These are phyloP conservation scores for Xylaria sp. DNA, from an alignment of 2,329 filamentous ascomycete genomes.

Conservation along the genomic window DNA sequence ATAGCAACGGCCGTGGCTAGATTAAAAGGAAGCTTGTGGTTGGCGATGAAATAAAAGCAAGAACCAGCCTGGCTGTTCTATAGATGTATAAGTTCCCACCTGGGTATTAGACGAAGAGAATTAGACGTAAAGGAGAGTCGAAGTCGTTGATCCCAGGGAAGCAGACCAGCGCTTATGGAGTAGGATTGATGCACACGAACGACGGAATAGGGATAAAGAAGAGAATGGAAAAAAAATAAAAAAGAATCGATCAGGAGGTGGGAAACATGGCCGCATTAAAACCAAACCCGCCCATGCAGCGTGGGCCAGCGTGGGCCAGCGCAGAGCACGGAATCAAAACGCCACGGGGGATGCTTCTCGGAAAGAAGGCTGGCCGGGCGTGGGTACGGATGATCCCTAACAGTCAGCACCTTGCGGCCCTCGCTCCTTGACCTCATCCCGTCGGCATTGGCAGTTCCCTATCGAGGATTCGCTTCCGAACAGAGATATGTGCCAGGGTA, in stretches of 20 bases:
- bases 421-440: constrained; percentile 28
- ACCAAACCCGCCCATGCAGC: constrained; percentile 19
- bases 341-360: constrained; percentile 36
- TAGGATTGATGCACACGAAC: constrained; percentile 39
- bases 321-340: constrained; percentile 18
- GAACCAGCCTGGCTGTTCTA: constrained; percentile 50
- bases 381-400: constrained; percentile 35
- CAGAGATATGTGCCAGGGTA: constrained; percentile 29
- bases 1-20: constrained; percentile 31
- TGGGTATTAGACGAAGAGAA: constrained; percentile 46
- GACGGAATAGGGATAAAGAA: constrained; percentile 42
- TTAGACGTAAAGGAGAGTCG: constrained; percentile 42
- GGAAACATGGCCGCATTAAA: constrained; percentile 41
- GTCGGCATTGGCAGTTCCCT: constrained; percentile 18
- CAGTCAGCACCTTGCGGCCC: constrained; percentile 25
- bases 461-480: constrained; percentile 30
- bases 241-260: constrained; percentile 34
- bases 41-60: constrained; percentile 35
- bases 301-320: constrained; percentile 21
- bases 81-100: constrained; percentile 36
- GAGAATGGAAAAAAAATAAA: constrained; percentile 32
- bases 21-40: constrained; percentile 28
- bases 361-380: constrained; percentile 40
- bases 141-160: constrained; percentile 48
- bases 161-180: constrained; percentile 58